A percentile compares a stretch with the other conserved stretches of the same genome.
phyloP scores from a whole-genome alignment of 345 rosid species.

The Dovyalis caffra region DNA sequence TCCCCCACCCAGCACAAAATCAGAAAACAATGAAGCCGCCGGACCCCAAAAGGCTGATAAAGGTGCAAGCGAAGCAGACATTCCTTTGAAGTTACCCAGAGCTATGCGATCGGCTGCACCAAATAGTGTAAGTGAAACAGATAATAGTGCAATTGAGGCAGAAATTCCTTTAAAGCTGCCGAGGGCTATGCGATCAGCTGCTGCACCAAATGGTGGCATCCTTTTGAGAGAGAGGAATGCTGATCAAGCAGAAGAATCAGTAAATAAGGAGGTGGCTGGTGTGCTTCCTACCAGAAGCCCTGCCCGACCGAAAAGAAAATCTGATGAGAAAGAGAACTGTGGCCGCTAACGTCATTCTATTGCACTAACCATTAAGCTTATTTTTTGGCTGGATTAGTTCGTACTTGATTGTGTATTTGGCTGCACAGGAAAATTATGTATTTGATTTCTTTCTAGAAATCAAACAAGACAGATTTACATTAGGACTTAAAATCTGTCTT shows the following conservation, averaged over 20 bases:
- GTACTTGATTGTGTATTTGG: background rate
- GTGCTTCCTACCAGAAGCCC: conserved; percentile 43
- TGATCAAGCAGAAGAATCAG: conserved; percentile 42
- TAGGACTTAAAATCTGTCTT: background rate
- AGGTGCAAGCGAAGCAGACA: background rate
- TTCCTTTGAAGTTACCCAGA: conserved; percentile 60
- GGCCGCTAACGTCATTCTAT: conserved; percentile 11
- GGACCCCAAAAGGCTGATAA: conserved; percentile 13
- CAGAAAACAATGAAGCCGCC: conserved; percentile 30
- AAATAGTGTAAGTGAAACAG: conserved; percentile 26
- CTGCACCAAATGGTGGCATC: conserved; percentile 56
- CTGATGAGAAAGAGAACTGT: conserved; percentile 79
- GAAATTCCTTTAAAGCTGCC: conserved; percentile 52
- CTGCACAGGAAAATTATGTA: background rate
- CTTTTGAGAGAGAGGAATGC: conserved; percentile 78
- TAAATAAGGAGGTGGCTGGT: conserved; percentile 40
- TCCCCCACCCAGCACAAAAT: conserved; percentile 46
- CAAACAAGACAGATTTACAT: background rate
- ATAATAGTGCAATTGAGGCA: background rate
- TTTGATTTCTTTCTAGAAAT: conserved; percentile 17
- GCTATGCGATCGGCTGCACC: conserved; percentile 69
- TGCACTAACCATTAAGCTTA: background rate
- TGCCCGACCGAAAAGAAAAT: conserved; percentile 39
- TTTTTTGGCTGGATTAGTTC: background rate
- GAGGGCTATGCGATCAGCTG: conserved; percentile 66